phyloP scores from a whole-genome alignment of 352 stramenopile species.

The Pythium vanterpoolii region DNA sequence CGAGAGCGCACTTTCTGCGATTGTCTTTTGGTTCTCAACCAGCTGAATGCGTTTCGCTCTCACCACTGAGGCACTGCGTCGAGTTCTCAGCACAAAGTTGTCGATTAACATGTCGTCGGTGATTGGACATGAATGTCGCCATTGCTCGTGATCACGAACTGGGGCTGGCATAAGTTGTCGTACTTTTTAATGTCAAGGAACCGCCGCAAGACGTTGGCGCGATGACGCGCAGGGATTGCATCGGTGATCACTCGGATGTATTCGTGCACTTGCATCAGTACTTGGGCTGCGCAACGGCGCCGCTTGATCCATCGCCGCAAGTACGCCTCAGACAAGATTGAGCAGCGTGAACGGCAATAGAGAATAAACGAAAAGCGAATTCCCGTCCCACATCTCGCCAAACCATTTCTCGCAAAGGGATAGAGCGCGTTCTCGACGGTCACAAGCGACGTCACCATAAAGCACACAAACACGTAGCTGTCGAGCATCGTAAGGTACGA shows the following conservation, averaged over 20 bases:
- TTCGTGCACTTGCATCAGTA: constrained; percentile 35
- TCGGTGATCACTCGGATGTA: constrained; percentile 11
- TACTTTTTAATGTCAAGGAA: neutral
- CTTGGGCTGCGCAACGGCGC: constrained; percentile 18
- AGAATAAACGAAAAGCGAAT: constrained; percentile 31
- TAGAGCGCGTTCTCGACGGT: constrained; percentile 57
- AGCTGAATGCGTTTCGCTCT: neutral
- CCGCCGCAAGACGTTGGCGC: neutral
- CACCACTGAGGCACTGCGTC: neutral
- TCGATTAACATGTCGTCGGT: neutral
- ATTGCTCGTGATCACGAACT: neutral
- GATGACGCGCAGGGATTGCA: neutral
- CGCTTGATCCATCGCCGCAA: constrained; percentile 30
- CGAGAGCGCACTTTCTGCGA: neutral
- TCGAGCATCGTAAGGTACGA: constrained; percentile 69
- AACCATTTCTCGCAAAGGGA: constrained; percentile 28
- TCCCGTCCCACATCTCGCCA: constrained; percentile 22
- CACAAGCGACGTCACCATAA: constrained; percentile 47
- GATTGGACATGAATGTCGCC: constrained; percentile 1
- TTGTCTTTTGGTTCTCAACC: neutral
- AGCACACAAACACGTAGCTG: constrained; percentile 65
- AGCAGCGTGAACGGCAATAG: constrained; percentile 37
- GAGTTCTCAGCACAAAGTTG: neutral
- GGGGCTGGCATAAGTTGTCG: neutral
- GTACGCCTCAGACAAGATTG: constrained; percentile 36